Base-by-base conservation (phyloP, 768 basidiomycete species). In the Guyanaporus albipodus region DNA sequence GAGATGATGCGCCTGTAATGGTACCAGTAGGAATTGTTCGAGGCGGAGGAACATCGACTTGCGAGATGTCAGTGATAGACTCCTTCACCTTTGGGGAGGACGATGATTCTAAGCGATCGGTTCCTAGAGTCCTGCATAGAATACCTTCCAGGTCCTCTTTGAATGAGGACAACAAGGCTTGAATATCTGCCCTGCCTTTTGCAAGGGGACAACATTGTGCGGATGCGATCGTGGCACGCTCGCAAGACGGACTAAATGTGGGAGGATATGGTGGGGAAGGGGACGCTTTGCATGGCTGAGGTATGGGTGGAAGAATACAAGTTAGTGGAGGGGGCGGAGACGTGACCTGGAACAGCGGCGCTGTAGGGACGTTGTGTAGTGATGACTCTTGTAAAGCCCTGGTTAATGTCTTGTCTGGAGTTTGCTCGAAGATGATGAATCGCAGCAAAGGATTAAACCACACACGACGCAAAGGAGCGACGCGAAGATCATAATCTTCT, bases 391-490 rank as follows among this genome's bases (percentile, higher is more conserved):
- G 48, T 12, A 46, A 31, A 3, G 29, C 21, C 6, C 42, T 31
- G 31, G 44, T 47, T 0, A 70, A 66, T 1, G 61, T 50, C 53
- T 73, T 71, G 64, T 70, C 69, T 8, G 68, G 63, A 9, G 65
- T 69, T 55, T 73, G 76, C 48, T 85, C 83, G 45, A 70, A 69
- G 15, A 90, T 71, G 17, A 73, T 70, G 66, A 90, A 84, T 59
- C 77, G 76, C 24, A 90, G 68, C 39, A 83, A 64, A 36, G 80
- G 77, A 53, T 76, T 78, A 18, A 72, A 67, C 77, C 78, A 85
- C n/a, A 62, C 54, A 50, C 75, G 74, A 37, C 72, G 71, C 63
- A 79, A 77, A 42, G 75, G 75, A 23, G 70, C 63, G 23, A 80
- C 72, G 54, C 70, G 72, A 24, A 42, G 67, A 40, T 70, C 60